Evolutionary conservation across 1,139 yeast genomes (phyloP), one percentile per base, ranked within the genome.

Genomic region (Lodderomyces margitis): DNA sequence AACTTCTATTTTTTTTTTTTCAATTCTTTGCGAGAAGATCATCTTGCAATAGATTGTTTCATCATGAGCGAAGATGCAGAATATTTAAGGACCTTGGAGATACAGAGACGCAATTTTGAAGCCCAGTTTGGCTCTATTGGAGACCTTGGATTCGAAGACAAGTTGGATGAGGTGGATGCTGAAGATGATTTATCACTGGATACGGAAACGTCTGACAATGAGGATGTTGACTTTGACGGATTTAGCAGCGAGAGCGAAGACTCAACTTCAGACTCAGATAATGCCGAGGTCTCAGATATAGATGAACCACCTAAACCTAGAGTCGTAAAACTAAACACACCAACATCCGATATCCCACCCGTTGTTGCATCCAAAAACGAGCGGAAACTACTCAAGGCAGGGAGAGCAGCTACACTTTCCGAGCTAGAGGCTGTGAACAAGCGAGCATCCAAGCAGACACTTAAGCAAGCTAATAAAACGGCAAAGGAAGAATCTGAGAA

Each of bases 91-190:
- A 67, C 70, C n/a, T 50, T 81, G 53, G 87, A 80, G 54, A 55
- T 69, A 21, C 87, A 82, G 47, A 55, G 88, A 48, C 57, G 67
- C 21, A 78, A 81, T 43, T 83, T 83, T 54, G 91, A 83, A 54
- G 78, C 79, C 5, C 88, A 82, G 62, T 83, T 83, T 57, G 88
- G 87, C 0, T 64, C 78, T 3, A 53, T 83, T 5, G 87, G 80
- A 51, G 66, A 66, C 2, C 57, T 79, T 70, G 87, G 87, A 4
- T 81, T 60, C 52, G 72, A 74, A 39, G 87, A 82, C 53, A 77
- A 72, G 56, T 64, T 80, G 74, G 64, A 46, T 21, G 42, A 45
- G 20, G 37, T 28, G 16, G 42, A 38, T 10, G 20, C 43, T 3
- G 33, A 39, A 11, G 46, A 43, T 35, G 54, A 44, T 19, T 14